Conservation (phyloP, 345 rosid genomes). For the Euclidium syriacum region DNA sequence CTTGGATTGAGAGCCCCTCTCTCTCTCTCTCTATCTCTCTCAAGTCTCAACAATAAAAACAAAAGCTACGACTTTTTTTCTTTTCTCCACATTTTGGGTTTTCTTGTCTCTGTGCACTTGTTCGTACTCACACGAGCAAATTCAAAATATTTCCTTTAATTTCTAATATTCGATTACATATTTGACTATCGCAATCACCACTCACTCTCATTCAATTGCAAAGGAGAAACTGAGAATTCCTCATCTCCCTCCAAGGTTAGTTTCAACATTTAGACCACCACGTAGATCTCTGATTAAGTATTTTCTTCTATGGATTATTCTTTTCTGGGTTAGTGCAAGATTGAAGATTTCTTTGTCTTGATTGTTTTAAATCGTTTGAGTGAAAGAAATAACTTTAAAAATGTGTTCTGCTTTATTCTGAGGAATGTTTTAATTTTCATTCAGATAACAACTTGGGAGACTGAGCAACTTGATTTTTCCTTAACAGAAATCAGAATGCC, state of each 20-base stretch:
- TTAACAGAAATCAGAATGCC: constrained; percentile 41
- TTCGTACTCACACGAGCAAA: not conserved
- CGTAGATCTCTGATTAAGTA: no score
- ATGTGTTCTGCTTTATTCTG: not conserved
- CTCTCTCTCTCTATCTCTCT: constrained; percentile 4
- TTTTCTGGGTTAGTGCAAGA: not conserved
- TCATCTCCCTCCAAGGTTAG: constrained; percentile 16
- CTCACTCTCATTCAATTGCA: not conserved
- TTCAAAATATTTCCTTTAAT: not conserved
- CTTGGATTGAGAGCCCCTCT: constrained; percentile 12
- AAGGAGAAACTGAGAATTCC: constrained; percentile 1
- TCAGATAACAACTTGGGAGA: constrained; percentile 30
- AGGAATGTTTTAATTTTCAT: not conserved
- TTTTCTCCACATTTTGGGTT: constrained; percentile 19
- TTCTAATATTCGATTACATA: not conserved
- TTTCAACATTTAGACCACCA: not conserved
- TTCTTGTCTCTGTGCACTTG: constrained; percentile 23
- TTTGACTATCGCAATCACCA: not conserved
- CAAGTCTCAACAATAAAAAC: not conserved
- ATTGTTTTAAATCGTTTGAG: not conserved
- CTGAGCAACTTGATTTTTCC: not conserved
- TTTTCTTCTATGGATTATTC: not conserved
- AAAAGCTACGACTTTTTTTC: constrained; percentile 6
- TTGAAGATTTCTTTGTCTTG: not conserved
- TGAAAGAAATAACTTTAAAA: not conserved